A percentile compares a stretch with the other conserved stretches of the same genome.
Conservation (phyloP, 2,329 filamentous ascomycete species). For the Cladophialophora bantiana region DNA sequence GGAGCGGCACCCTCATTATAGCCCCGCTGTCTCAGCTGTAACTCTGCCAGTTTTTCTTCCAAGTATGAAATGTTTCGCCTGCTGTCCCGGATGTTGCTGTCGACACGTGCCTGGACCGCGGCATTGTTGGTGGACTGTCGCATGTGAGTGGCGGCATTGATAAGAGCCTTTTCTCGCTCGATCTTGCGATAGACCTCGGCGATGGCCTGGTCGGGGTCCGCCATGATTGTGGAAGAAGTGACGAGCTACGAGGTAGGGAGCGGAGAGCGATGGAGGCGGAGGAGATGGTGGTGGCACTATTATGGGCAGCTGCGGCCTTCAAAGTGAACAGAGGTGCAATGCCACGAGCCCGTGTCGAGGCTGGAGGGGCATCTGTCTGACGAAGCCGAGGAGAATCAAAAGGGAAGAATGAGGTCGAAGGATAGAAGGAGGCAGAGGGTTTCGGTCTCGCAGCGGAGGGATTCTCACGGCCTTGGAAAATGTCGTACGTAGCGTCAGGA, state of each 20-base stretch:
- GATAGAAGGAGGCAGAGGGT: slow-evolving; percentile 3
- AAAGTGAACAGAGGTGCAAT: slow-evolving; percentile 24
- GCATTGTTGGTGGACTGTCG: slow-evolving; percentile 95
- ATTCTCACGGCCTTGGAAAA: slow-evolving; percentile 12
- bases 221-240: slow-evolving; percentile 55
- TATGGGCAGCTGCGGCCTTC: slow-evolving; percentile 16
- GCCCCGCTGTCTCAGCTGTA: slow-evolving; percentile 75
- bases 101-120: slow-evolving; percentile 84
- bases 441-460: background rate
- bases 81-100: slow-evolving; percentile 92
- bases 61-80: slow-evolving; percentile 94
- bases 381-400: slow-evolving; percentile 7
- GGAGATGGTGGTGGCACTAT: slow-evolving; percentile 3
- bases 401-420: slow-evolving; percentile 25
- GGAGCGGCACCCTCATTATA: slow-evolving; percentile 64
- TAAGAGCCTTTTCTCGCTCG: slow-evolving; percentile 92
- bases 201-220: slow-evolving; percentile 67
- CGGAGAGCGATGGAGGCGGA: slow-evolving; percentile 1
- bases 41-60: slow-evolving; percentile 86
- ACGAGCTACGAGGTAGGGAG: background rate
- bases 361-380: slow-evolving; percentile 34
- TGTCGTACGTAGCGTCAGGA: slow-evolving; percentile 22
- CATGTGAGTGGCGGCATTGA: slow-evolving; percentile 94
- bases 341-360: slow-evolving; percentile 30
- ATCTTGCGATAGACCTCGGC: slow-evolving; percentile 95